phyloP scores from a whole-genome alignment of 2,329 filamentous ascomycete genomes.

The Gnomoniopsis smithogilvyi region DNA sequence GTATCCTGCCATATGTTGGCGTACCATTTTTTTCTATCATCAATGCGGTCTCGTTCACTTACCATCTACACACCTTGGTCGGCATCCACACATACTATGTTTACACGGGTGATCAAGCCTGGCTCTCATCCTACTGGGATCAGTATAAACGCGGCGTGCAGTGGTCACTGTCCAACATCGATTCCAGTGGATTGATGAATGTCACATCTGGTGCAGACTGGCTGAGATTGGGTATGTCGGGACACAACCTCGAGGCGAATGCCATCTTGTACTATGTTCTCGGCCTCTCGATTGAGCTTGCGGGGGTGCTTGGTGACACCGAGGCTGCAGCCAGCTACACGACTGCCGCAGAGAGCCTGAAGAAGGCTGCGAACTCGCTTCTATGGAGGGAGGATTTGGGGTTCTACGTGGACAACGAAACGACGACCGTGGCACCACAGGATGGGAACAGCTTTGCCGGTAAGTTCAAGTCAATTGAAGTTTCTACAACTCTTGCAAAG shows the following conservation, averaged over 20 bases:
- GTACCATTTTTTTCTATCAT: constrained; percentile 32
- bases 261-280: constrained; percentile 52
- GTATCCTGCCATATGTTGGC: constrained; percentile 45
- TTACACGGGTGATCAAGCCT: constrained; percentile 49
- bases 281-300: constrained; percentile 43
- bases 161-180: constrained; percentile 31
- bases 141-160: constrained; percentile 46
- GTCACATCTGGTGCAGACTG: constrained; percentile 48
- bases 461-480: neutral
- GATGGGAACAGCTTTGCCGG: constrained; percentile 21
- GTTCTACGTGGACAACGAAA: constrained; percentile 21
- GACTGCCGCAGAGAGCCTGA: constrained; percentile 7
- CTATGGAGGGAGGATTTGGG: constrained; percentile 16
- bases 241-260: constrained; percentile 49
- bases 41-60: constrained; percentile 42
- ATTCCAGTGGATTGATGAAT: constrained; percentile 40
- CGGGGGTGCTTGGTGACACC: constrained; percentile 37
- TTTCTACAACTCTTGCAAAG: neutral
- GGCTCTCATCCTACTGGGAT: constrained; percentile 43
- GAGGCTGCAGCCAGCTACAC: neutral
- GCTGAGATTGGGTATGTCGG: constrained; percentile 47
- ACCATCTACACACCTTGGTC: constrained; percentile 57
- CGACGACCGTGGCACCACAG: constrained; percentile 14
- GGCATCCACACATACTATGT: constrained; percentile 57
- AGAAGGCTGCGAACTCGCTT: constrained; percentile 10